phyloP scores from a whole-genome alignment of 73 alveolate species.

The Loxodes magnus region DNA sequence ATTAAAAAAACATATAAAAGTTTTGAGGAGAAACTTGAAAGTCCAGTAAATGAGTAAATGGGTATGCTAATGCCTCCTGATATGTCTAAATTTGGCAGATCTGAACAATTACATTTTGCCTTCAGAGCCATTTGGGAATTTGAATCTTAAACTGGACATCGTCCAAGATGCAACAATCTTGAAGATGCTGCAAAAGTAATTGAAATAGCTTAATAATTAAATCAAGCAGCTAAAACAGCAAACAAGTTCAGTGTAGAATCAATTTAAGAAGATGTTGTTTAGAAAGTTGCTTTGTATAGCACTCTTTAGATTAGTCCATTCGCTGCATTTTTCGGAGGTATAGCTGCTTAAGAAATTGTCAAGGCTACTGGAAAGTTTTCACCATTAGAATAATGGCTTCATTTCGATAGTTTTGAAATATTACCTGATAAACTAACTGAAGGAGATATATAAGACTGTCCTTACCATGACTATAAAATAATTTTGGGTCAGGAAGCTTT shows the following conservation, averaged over 20 bases:
- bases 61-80: conserved; percentile 9
- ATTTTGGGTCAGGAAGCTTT: conserved; percentile 84
- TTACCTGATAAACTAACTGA: background rate
- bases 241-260: conserved; percentile 27
- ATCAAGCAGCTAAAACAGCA: conserved; percentile 22
- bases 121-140: conserved; percentile 36
- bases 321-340: conserved; percentile 98
- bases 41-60: conserved; percentile 1
- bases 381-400: conserved; percentile 93
- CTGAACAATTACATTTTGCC: conserved; percentile 46
- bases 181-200: conserved; percentile 34
- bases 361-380: conserved; percentile 97
- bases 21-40: background rate
- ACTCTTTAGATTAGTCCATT: conserved; percentile 81
- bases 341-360: conserved; percentile 93
- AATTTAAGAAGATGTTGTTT: conserved; percentile 66
- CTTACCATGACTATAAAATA: conserved; percentile 66
- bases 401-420: conserved; percentile 68
- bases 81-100: conserved; percentile 27
- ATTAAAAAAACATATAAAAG: conserved; percentile 10
- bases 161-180: conserved; percentile 41
- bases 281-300: conserved; percentile 67
- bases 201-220: conserved; percentile 24
- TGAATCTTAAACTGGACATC: conserved; percentile 21
- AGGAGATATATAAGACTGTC: background rate